Evolutionary conservation across 2,329 filamentous ascomycete species (phyloP), one percentile per base, ranked within the genome.

Genomic region (Tolypocladium nubicola): DNA sequence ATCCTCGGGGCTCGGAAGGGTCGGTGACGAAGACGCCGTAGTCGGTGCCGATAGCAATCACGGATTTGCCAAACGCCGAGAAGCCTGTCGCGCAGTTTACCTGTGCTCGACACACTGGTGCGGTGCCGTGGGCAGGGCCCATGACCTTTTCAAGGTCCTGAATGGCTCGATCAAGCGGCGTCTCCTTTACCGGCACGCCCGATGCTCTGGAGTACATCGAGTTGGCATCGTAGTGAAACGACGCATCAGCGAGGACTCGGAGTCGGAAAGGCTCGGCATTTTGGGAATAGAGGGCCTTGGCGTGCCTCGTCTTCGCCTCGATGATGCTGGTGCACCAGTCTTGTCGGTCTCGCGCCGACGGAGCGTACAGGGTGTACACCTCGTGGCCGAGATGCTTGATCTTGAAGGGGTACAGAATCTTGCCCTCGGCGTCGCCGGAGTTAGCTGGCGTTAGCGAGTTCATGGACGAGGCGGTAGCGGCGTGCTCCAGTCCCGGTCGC

Each of bases 61-160:
- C 89, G 52, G 88, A 83, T 70, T 88, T 93, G 35, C 90, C 90
- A 67, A 86, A 88, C 0, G 88, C 88, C 35, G 85, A 86, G 72
- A 99, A 99, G 0, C 90, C 88, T 3, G 93, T 93, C 1, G 94
- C 90, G 70, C 94, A 99, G 68, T 99, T 94, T 62, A 99, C 92
- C 55, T 85, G 80, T 38, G 93, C 88, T 65, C 90, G 82, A 68
- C 90, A 97, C 5, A 97, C 85, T 2, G 90, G 86, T 3, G 82
- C 78, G 13, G 92, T 89, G 5, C 88, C 81, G 39, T 86, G 82
- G 38, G 83, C 83, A 3, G 83, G 74, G 1, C 88, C 89, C 69
- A 90, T 91, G 21, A 84, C 79, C 63, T 84, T 81, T 71, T 97
- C 94, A 50, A 97, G 85, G 59, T 97, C 92, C 60, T 87, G 82